Evolutionary conservation across 805 yeast genomes (phyloP), one percentile per base, ranked within the genome.

Genomic region (Starmerella stellata): DNA sequence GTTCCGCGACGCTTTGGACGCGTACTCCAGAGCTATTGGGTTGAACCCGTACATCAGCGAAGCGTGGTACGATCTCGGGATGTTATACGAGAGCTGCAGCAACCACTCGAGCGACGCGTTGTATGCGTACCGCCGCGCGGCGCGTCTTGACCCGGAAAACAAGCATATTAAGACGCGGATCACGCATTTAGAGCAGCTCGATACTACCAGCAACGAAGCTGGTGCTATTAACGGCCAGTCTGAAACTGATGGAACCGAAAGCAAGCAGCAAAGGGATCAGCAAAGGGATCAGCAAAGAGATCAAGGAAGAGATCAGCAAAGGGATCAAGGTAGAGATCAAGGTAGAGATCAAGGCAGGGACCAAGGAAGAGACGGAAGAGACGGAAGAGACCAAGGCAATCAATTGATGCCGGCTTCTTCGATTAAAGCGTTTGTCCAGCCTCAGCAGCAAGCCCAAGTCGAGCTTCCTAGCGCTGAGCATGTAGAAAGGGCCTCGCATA

Each of bases 51-150:
- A 85, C 63, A 78, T 90, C 48, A 74, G 90, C 43, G 98, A 90
- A 60, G 98, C 90, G 20, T 90, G 98, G 98, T 90, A 90, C 60
- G 98, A 90, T 60, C 69, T 90, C 54, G 98, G 98, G 42, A 90
- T 96, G 4, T 64, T 90, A 31, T 90, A 90, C 58, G 98, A 90
- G 61, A 82, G 95, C 27, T 90, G 98, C 63, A 90, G 85, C 61
- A 85, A 87, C 61, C 98, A 90, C 61, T 70, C 83, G 43, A 70
- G 76, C 43, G 98, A 90, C 57, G 98, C 98, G 1, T 64, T 90
- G 46, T 96, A 90, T 60, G 98, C 98, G 2, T 90, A 90, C 56
- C 80, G 80, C 52, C 90, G 93, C 47, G 98, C 98, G 4, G 93
- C 93, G 27, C 74, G 93, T 38, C 71, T 90, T 49, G 96, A 90